Percentiles rank a stretch among this genome's conserved stretches.
phyloP scores from a whole-genome alignment of 2,329 filamentous ascomycete species.

The Arachnomyces sp. region DNA sequence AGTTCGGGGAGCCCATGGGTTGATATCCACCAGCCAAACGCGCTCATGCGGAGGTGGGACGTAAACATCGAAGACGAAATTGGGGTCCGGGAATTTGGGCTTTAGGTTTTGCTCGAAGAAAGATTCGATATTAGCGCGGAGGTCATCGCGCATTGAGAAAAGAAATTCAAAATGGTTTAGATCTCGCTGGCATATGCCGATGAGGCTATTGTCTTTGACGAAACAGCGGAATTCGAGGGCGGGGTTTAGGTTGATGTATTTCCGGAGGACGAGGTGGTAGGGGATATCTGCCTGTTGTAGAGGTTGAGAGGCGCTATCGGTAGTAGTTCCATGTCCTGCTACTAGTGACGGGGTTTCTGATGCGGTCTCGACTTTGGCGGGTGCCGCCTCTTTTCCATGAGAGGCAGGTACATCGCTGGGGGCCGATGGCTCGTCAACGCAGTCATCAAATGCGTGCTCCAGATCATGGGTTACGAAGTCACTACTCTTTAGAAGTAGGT shows the following conservation, averaged over 20 bases:
- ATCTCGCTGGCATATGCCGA: slow-evolving; percentile 83
- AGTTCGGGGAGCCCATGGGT: slow-evolving; percentile 85
- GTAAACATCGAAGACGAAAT: slow-evolving; percentile 89
- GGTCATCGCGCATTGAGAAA: slow-evolving; percentile 54
- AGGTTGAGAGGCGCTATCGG: slow-evolving; percentile 15
- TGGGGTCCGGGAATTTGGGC: slow-evolving; percentile 71
- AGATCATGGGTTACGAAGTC: slow-evolving; percentile 93
- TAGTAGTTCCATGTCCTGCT: background rate
- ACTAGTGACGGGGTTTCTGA: slow-evolving; percentile 4
- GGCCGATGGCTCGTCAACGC: slow-evolving; percentile 37
- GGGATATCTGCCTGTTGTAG: slow-evolving; percentile 42
- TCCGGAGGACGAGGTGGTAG: slow-evolving; percentile 76
- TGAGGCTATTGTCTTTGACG: slow-evolving; percentile 70
- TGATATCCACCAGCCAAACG: slow-evolving; percentile 86
- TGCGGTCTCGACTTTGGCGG: slow-evolving; percentile 3
- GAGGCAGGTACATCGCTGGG: too few relatives aligned
- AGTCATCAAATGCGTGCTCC: slow-evolving; percentile 84
- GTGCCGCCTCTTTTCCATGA: too few relatives aligned
- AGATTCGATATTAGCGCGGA: slow-evolving; percentile 61
- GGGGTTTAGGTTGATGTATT: slow-evolving; percentile 82
- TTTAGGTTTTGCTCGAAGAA: slow-evolving; percentile 72
- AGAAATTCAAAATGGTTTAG: slow-evolving; percentile 87
- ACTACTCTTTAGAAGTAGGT: slow-evolving; percentile 86
- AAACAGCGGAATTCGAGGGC: slow-evolving; percentile 94
- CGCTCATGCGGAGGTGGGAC: slow-evolving; percentile 67